Evolutionary conservation across 345 rosid species (phyloP), one percentile per base, ranked within the genome.

Genomic region (Pseudoturritis turrita): DNA sequence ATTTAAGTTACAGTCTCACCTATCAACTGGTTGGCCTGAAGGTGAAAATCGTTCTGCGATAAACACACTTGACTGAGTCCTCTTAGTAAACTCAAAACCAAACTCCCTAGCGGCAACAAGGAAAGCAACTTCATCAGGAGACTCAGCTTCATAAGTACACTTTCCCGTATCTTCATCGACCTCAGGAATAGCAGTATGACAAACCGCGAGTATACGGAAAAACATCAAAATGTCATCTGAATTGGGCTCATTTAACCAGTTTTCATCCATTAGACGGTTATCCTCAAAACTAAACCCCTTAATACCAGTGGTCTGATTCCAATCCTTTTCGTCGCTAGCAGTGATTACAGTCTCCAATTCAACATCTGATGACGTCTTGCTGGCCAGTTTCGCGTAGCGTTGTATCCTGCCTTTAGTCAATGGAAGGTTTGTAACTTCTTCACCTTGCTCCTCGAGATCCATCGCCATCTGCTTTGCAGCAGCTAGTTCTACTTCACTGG

Each of bases 111-210:
- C 76, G 13, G 97, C 87, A 56, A 87, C 78, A 46, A 91, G 78
- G 77, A 91, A 91, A 51, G 91, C 74, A 17, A 80, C 89, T 78
- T 91, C 97, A 65, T 91, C 96, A 3, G 96, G 97, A 15, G 97
- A 91, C 70, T 91, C 97, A 36, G 97, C 97, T 79, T 91, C 97
- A 44, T 87, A 91, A 25, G 72, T 87, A 47, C 81, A 71, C 81
- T 79, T 83, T 6, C 79, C 83, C 14, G 66, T 78, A 35, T 68
- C 69, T 65, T 82, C 89, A 55, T 83, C 86, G 52, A 70, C 79
- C 70, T 81, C 70, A 13, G 92, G 94, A 47, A 88, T 85, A 10
- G 85, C 94, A 1, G 94, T 83, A 76, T 90, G 94, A 43, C 97
- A 90, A 55, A 86, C 66, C 12, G 94, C 88, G 68, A 90, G 77